Evolutionary conservation across 176 grass and related monocot genomes (phyloP), one percentile per base, ranked within the genome.

Genomic region (Pontederia crassipes): DNA sequence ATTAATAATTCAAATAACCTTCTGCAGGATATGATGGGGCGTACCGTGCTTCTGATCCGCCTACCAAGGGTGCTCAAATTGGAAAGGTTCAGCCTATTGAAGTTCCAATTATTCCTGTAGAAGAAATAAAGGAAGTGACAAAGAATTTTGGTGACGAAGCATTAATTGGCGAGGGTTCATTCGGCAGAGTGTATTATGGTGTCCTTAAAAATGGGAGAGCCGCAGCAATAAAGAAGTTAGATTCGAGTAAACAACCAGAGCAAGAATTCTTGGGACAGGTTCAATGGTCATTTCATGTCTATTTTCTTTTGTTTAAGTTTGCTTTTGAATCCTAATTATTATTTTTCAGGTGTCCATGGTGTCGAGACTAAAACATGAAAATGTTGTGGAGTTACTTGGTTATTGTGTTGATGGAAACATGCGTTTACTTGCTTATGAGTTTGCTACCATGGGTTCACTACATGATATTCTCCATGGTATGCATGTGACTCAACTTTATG

Each of bases 391-490:
- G 64, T 85, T 89, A 54, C 75, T 89, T 82, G 86, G 86, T 76
- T 89, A 89, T 60, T 85, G 78, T 61, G 24, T 84, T 59, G 86
- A 89, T 26, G 86, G 86, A 45, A 58, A 28, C 46, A 75, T 84
- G 14, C 86, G 86, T 14, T 53, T 89, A 46, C 75, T 89, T 73
- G 75, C 86, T 60, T 89, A 85, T 54, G 86, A 89, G 46, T 89
- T 85, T 62, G 86, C 86, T 69, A 89, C 86, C 26, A 89, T 85
- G 81, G 86, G 86, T 10, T 89, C 86, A 61, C 81, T 89, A 62
- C 86, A 89, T 85, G 86, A 89, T 66, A 89, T 89, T 69, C 86
- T 89, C 73, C 86, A 89, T 66, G 86, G 86, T 89, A 89, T 57
- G 52, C 45, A 20, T 27, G 8, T 28, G 27, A 8, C 26, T 12